Conservation (phyloP, 345 rosid species). For the Eucalyptus viminalis region DNA sequence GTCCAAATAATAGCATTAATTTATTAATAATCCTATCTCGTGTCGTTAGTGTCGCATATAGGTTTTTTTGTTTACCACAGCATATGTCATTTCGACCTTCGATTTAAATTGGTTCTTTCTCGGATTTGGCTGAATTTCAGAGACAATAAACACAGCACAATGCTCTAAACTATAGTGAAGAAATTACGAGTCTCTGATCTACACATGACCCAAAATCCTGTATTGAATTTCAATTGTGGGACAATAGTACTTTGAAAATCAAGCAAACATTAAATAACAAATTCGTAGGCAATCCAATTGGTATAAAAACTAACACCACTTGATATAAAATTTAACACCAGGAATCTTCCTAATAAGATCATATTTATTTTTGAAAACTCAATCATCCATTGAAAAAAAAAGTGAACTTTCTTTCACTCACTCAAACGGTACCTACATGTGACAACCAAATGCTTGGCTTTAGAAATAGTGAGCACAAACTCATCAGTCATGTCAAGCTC, state of each 20-base stretch:
- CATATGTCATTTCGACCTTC: background rate
- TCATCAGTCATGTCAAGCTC: slow-evolving; percentile 32
- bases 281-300: background rate
- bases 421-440: slow-evolving; percentile 4
- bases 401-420: background rate
- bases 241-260: no score
- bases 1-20: no score
- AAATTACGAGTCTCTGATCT: background rate
- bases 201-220: background rate
- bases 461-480: slow-evolving; percentile 11
- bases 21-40: no score
- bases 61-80: no score
- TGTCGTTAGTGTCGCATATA: no score
- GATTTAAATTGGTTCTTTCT: background rate
- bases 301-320: background rate
- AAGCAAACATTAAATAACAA: background rate
- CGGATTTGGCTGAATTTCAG: background rate
- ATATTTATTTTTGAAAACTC: background rate
- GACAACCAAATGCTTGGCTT: slow-evolving; percentile 21
- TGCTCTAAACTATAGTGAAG: background rate
- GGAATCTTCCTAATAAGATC: background rate
- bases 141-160: background rate
- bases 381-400: background rate
- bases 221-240: background rate
- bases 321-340: background rate